These are phyloP conservation scores for Globisporangium yorkense DNA, from an alignment of 352 stramenopile species.

Conservation along the genomic window DNA sequence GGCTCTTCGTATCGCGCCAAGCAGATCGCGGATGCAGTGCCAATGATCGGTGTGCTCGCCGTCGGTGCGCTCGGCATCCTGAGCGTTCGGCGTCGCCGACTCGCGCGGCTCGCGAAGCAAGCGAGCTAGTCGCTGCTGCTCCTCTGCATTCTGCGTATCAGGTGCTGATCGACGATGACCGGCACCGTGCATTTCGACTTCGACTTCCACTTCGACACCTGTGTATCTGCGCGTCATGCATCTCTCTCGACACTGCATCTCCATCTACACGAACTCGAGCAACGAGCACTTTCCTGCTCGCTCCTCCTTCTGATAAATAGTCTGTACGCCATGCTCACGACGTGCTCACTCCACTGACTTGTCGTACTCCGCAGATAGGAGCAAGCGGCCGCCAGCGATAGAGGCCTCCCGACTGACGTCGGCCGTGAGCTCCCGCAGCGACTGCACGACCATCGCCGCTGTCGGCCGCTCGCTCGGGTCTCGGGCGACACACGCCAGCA, in stretches of 20 bases:
- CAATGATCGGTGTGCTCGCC: background rate
- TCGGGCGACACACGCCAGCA: slow-evolving; percentile 13
- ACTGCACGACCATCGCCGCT: slow-evolving; percentile 8
- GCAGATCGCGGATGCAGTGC: background rate
- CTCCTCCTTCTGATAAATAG: too few species aligned
- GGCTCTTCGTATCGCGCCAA: background rate
- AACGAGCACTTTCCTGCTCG: too few species aligned
- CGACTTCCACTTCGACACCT: background rate
- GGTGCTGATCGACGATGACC: background rate
- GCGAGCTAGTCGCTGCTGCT: background rate
- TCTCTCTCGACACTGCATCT: background rate
- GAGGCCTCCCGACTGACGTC: slow-evolving; percentile 5
- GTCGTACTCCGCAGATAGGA: too few species aligned
- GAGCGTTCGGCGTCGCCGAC: background rate
- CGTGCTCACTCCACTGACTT: background rate
- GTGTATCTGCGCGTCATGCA: background rate
- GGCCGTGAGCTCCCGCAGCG: slow-evolving; percentile 3
- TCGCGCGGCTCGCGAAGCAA: background rate
- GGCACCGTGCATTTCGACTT: background rate
- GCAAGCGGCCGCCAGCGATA: background rate
- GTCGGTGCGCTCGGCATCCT: background rate
- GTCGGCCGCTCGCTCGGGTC: slow-evolving; percentile 15
- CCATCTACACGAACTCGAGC: too few species aligned
- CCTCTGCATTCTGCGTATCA: background rate
- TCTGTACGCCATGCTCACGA: too few species aligned